Conservation (phyloP, 116 monocot species). For the Thalassia testudinum region DNA sequence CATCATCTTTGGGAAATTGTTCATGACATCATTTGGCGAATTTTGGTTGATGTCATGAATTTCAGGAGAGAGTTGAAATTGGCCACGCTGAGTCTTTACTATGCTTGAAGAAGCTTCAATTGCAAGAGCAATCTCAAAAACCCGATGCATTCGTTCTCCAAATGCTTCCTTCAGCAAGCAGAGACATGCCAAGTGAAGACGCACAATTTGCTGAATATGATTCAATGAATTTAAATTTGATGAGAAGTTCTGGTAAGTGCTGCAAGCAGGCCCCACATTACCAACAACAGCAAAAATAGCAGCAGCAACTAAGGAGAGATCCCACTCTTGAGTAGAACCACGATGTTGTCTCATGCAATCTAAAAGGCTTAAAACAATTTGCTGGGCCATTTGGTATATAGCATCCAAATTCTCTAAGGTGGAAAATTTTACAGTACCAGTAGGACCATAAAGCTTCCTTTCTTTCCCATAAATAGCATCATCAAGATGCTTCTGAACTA, state of each 20-base stretch:
- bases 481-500: constrained; percentile 75
- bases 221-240: constrained; percentile 26
- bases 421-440: constrained; percentile 14
- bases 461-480: constrained; percentile 73
- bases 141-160: constrained; percentile 69
- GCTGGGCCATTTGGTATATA: constrained; percentile 55
- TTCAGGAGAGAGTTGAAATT: constrained; percentile 74
- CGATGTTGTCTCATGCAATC: constrained; percentile 80
- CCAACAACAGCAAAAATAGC: constrained; percentile 79
- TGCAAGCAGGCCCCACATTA: constrained; percentile 45
- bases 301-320: constrained; percentile 59
- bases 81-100: constrained; percentile 50
- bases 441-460: constrained; percentile 34
- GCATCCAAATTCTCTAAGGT: constrained; percentile 58
- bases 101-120: constrained; percentile 73
- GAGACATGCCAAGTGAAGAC: constrained; percentile 62
- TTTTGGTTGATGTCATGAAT: constrained; percentile 40
- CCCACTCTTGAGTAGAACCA: constrained; percentile 48
- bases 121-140: constrained; percentile 75
- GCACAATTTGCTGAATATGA: constrained; percentile 47
- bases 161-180: constrained; percentile 82
- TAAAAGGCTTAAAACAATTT: constrained; percentile 48
- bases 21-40: constrained; percentile 46
- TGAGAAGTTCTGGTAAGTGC: constrained; percentile 23
- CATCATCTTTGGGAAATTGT: constrained; percentile 34